Base-by-base conservation (phyloP, 768 basidiomycete species). In the Mycena kentingensis region DNA sequence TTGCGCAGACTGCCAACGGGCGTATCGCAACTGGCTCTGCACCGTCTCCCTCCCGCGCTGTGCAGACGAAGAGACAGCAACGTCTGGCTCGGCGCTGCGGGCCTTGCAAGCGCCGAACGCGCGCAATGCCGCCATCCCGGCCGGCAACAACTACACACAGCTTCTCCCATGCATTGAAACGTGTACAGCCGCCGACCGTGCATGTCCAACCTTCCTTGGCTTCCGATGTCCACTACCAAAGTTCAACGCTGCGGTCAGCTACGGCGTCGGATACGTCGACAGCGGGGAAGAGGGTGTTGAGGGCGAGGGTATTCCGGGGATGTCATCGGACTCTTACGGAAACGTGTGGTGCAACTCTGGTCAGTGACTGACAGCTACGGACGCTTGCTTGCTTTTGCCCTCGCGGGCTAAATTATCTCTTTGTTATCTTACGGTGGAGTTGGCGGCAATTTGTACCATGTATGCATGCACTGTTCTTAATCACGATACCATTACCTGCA, bases 21-120 rank as follows among this genome's bases (percentile, higher is more conserved):
- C 81, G 21, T 95, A 94, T 65, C 79, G 87, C 28, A 74, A 71
- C 28, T 95, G 90, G 90, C 77, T 89, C 28, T 95, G 93, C 68
- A 66, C 81, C 19, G 70, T 86, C 15, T 82, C 84, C 8, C 78
- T 95, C 62, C 82, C 89, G 13, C 81, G 92, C 22, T 94, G 92
- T 55, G 76, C 72, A 44, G 59, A 69, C 24, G 64, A 69, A 5
- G 68, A 74, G 49, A 68, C 72, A 0, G 65, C 70, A 13, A 51
- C 69, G 0, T 49, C 73, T 4, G 53, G 70, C 18, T 54, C 63
- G 44, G 71, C 68, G 1, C 41, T 62, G 8, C 63, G 60, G 12
- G 62, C 54, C 24, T 57, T 57, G 29, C 64, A 63, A 60, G 19
- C 49, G 22, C 43, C 55, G 35, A 18, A 60, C 57, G 60, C 69